Evolutionary conservation across 75 land plant genomes (phyloP).

Genomic region (Selaginella moellendorffii): DNA sequence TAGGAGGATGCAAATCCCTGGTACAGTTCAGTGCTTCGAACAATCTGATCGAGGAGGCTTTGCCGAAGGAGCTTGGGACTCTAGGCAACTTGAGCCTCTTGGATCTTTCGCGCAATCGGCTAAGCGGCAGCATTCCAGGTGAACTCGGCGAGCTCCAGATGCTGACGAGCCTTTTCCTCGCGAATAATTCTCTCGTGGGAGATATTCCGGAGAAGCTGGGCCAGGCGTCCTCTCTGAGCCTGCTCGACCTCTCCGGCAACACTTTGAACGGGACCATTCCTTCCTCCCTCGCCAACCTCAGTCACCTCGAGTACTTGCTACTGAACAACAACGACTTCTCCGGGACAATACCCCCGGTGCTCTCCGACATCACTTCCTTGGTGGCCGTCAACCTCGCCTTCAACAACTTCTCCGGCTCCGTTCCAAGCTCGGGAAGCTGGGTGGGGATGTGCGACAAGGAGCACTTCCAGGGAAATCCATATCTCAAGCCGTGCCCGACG

Average conservation of each 20-base stretch:
- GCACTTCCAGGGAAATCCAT: neutral
- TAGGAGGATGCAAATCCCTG: constrained; percentile 38
- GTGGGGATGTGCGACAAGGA: neutral
- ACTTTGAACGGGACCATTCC: constrained; percentile 45
- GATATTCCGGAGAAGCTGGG: constrained; percentile 32
- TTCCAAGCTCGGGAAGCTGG: constrained; percentile 15
- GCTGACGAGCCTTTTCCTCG: constrained; percentile 32
- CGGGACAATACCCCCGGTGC: constrained; percentile 27
- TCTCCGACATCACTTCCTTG: constrained; percentile 27
- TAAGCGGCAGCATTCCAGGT: constrained; percentile 35
- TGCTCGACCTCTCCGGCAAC: constrained; percentile 53
- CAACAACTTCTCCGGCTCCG: constrained; percentile 60
- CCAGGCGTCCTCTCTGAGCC: constrained; percentile 25
- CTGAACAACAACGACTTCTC: constrained; percentile 24
- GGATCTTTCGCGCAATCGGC: constrained; percentile 29
- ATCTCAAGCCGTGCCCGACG: neutral
- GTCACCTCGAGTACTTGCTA: constrained; percentile 14
- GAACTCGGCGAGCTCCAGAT: constrained; percentile 24
- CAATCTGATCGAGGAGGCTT: constrained; percentile 37
- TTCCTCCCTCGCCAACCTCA: constrained; percentile 28
- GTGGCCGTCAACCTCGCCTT: constrained; percentile 49
- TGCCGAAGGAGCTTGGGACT: constrained; percentile 29
- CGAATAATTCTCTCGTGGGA: constrained; percentile 41
- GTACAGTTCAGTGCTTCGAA: constrained; percentile 31
- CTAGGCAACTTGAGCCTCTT: constrained; percentile 26